phyloP scores from a whole-genome alignment of 1,284 basidiomycete species.

The Veloboletus limbatus region DNA sequence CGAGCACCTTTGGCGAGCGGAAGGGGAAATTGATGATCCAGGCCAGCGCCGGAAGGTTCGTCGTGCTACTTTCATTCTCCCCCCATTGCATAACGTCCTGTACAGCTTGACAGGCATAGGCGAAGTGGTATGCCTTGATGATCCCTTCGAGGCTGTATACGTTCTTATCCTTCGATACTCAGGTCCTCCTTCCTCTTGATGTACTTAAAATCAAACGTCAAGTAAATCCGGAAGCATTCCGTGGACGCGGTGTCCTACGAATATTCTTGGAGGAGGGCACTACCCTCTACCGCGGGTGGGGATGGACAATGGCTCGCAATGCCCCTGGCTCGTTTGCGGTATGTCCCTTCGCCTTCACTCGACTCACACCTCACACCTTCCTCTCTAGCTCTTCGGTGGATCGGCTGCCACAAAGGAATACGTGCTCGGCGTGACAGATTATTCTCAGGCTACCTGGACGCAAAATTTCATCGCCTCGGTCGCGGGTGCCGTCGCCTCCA shows the following conservation, averaged over 20 bases:
- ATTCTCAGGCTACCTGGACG: slow-evolving; percentile 88
- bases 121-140: slow-evolving; percentile 73
- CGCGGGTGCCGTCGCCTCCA: slow-evolving; percentile 91
- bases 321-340: slow-evolving; percentile 96
- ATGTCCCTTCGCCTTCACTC: slow-evolving; percentile 33
- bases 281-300: slow-evolving; percentile 94
- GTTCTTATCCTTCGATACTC: neutral
- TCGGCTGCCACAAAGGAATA: slow-evolving; percentile 95
- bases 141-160: neutral
- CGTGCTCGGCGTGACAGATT: slow-evolving; percentile 85
- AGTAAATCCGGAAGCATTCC: slow-evolving; percentile 95
- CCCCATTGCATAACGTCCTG: slow-evolving; percentile 3
- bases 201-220: slow-evolving; percentile 98
- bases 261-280: slow-evolving; percentile 93
- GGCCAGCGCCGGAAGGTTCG: slow-evolving; percentile 88
- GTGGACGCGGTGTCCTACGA: slow-evolving; percentile 84
- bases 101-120: slow-evolving; percentile 90
- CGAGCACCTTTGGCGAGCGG: slow-evolving; percentile 87
- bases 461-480: slow-evolving; percentile 97
- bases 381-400: slow-evolving; percentile 84
- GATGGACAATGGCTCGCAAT: slow-evolving; percentile 98
- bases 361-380: neutral
- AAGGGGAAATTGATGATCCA: slow-evolving; percentile 96
- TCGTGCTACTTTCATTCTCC: slow-evolving; percentile 4
- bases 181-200: slow-evolving; percentile 91